Evolutionary conservation across 139 green algal species (phyloP).

Genomic region (Chara braunii): DNA sequence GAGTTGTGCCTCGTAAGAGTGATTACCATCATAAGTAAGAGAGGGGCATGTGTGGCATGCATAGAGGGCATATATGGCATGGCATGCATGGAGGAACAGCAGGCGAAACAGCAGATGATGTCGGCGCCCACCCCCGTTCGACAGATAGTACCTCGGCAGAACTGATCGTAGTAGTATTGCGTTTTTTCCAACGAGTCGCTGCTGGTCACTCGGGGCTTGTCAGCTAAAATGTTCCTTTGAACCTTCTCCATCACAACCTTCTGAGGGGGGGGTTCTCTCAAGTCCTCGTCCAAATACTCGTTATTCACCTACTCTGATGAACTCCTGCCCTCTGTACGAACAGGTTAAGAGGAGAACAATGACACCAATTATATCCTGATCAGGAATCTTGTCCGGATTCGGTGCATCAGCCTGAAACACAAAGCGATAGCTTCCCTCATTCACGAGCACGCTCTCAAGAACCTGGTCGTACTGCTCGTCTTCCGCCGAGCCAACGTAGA

Average conservation of each 20-base stretch:
- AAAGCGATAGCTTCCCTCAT: conserved; percentile 82
- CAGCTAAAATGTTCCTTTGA: conserved; percentile 67
- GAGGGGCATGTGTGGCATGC: too few species aligned
- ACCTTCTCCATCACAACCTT: conserved; percentile 58
- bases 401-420: conserved; percentile 77
- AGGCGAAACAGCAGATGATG: too few species aligned
- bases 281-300: conserved; percentile 83
- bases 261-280: conserved; percentile 45
- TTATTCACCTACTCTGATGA: conserved; percentile 81
- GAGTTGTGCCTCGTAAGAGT: too few species aligned
- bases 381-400: conserved; percentile 63
- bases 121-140: too few species aligned
- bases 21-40: too few species aligned
- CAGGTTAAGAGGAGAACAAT: conserved; percentile 93
- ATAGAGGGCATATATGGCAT: too few species aligned
- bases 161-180: too few species aligned
- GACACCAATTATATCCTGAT: conserved; percentile 77
- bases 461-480: conserved; percentile 85
- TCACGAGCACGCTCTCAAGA: conserved; percentile 81
- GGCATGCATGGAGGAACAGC: too few species aligned
- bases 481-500: conserved; percentile 92
- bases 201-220: conserved; percentile 88
- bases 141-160: too few species aligned
- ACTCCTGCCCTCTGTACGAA: conserved; percentile 66
- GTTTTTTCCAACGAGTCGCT: too few species aligned